Evolutionary conservation across 495 filamentous ascomycete genomes (phyloP).

Genomic region (Aspergillus taichungensis): DNA sequence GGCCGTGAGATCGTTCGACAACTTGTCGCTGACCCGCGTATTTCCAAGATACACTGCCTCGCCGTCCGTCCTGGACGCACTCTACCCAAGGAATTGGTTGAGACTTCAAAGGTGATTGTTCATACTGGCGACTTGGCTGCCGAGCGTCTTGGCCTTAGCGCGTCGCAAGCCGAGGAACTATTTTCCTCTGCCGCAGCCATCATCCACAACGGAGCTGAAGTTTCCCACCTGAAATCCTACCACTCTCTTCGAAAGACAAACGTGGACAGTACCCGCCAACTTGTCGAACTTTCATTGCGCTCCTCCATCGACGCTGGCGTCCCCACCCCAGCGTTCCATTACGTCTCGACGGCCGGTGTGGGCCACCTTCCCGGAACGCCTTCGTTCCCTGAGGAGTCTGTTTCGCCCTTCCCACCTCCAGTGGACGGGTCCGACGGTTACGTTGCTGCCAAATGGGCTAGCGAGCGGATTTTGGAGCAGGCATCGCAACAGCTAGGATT

Average conservation of each 20-base stretch:
- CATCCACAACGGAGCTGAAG: slow-evolving; percentile 38
- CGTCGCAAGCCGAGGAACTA: slow-evolving; percentile 8
- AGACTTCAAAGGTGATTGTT: slow-evolving; percentile 11
- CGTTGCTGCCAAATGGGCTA: slow-evolving; percentile 34
- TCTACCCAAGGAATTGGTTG: neutral
- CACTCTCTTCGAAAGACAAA: slow-evolving; percentile 23
- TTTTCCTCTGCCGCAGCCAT: slow-evolving; percentile 20
- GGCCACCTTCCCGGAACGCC: neutral
- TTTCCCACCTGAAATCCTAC: slow-evolving; percentile 33
- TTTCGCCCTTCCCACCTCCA: neutral
- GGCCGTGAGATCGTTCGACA: slow-evolving; percentile 6
- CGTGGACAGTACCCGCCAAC: slow-evolving; percentile 19
- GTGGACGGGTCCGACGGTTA: slow-evolving; percentile 24
- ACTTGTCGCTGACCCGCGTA: neutral
- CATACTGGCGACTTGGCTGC: slow-evolving; percentile 21
- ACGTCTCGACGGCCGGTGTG: slow-evolving; percentile 23
- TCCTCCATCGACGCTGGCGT: slow-evolving; percentile 6
- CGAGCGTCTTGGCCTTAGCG: slow-evolving; percentile 20
- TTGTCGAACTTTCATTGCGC: slow-evolving; percentile 15
- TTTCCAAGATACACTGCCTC: slow-evolving; percentile 1
- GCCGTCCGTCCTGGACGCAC: slow-evolving; percentile 1
- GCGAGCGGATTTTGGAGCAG: slow-evolving; percentile 32
- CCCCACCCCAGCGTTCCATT: slow-evolving; percentile 26
- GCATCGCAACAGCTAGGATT: slow-evolving; percentile 7
- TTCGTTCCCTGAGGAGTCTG: neutral